phyloP scores from a whole-genome alignment of 306 rosid species.

The Cajanus cajan region DNA sequence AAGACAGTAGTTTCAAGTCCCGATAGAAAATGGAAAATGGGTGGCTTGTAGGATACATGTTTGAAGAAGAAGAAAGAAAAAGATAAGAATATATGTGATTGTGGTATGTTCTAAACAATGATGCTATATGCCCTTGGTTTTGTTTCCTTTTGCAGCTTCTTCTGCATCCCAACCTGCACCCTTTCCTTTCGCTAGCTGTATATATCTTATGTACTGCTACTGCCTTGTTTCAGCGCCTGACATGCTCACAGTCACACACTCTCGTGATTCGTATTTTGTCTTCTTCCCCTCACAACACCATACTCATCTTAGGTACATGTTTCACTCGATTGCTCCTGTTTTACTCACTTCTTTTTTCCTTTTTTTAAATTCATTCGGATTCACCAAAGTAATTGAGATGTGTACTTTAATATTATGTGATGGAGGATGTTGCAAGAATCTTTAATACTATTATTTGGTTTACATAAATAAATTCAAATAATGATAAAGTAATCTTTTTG shows the following conservation, averaged over 20 bases:
- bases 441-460: too few relatives aligned
- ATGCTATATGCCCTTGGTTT: not conserved
- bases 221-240: slow-evolving; percentile 68
- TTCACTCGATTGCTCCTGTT: not conserved
- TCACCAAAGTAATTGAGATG: too few relatives aligned
- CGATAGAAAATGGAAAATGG: slow-evolving; percentile 35
- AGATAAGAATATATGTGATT: not conserved
- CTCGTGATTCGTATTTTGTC: slow-evolving; percentile 74
- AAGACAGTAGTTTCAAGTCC: slow-evolving; percentile 42
- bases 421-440: too few relatives aligned
- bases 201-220: not conserved
- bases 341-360: too few relatives aligned
- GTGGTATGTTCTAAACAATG: not conserved
- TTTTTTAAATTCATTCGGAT: not conserved
- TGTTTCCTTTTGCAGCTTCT: not conserved
- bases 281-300: not conserved
- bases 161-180: not conserved
- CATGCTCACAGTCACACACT: slow-evolving; percentile 52
- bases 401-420: too few relatives aligned
- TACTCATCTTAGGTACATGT: not conserved
- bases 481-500: too few relatives aligned
- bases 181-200: not conserved
- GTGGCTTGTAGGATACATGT: not conserved
- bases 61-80: not conserved
- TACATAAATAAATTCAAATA: too few relatives aligned